These are phyloP conservation scores for Coemansia sp. DNA, from an alignment of 192 early-diverging fungal genomes.

Conservation along the genomic window DNA sequence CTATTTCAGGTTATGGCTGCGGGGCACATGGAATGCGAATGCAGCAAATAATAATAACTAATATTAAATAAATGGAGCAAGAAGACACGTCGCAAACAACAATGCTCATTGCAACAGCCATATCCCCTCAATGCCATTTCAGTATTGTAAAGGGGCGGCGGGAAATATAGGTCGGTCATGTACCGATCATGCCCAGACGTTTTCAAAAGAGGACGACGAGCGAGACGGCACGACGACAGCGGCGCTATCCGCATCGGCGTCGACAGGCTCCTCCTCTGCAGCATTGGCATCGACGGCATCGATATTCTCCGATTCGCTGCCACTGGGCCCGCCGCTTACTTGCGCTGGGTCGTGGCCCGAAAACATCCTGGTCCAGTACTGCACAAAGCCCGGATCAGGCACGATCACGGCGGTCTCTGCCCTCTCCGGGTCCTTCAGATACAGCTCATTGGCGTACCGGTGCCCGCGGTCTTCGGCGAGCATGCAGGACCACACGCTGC, in stretches of 20 bases:
- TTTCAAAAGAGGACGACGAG: neutral
- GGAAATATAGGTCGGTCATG: no score
- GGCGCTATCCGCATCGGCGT: neutral
- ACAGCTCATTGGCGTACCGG: slow-evolving; percentile 26
- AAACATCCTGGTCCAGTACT: slow-evolving; percentile 51
- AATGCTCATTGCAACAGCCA: no score
- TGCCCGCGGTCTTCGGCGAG: neutral
- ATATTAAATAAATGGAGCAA: no score
- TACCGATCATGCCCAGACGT: slow-evolving; percentile 9
- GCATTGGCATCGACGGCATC: no score
- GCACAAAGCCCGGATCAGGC: slow-evolving; percentile 35
- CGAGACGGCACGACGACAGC: neutral
- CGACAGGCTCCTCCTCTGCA: neutral
- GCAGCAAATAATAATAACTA: no score
- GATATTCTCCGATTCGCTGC: no score
- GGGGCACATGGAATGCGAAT: no score
- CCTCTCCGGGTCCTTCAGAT: neutral
- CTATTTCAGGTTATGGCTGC: no score
- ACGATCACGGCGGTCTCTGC: slow-evolving; percentile 10
- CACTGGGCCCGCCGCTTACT: neutral
- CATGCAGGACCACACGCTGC: slow-evolving; percentile 82
- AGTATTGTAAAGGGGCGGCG: no score
- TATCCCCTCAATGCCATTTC: no score
- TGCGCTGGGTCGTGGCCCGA: slow-evolving; percentile 33
- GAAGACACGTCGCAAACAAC: no score